Evolutionary conservation across 306 rosid species (phyloP), one percentile per base, ranked within the genome.

Genomic region (Begonia peltatifolia): DNA sequence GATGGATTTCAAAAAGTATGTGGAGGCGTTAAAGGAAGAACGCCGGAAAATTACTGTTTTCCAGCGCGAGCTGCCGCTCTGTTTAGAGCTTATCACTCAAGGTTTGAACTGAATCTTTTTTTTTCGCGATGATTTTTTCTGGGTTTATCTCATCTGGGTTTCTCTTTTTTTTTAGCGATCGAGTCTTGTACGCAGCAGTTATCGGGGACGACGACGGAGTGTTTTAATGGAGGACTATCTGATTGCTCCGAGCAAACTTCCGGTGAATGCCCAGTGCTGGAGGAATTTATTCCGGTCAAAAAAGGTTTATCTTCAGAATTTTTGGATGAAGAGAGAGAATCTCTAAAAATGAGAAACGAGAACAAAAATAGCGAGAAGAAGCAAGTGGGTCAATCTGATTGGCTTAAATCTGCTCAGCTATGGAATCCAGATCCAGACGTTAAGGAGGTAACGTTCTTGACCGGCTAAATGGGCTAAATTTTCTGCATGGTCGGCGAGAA

Each of bases 341-440:
- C 74, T 7, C 73, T 44, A 11, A 50, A 50, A 50, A 63, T 9
- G 60, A 51, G 58, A 2, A 63, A 49, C 54, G 54, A 63, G 10
- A 71, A 61, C 14, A 22, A 25, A 22, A 60, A 15, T 47, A 42
- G 23, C 44, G 85, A 76, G 61, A 70, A 60, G 50, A 79, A 52
- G 20, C 76, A 82, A 69, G 64, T 84, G 3, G 85, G 76, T 53
- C 87, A 83, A 62, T 67, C 93, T 0, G 97, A 85, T 53, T 89
- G 97, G 95, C 94, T 89, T 53, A 78, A 83, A 78, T 89, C 97
- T 4, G 95, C 78, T 63, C 95, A 82, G 77, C 64, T 89, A 11
- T 89, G 95, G 97, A 80, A 78, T 51, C 63, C 83, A 53, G 80
- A 76, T 62, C 80, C 76, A 54, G 49, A 67, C 23, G 15, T 60